Conservation (phyloP, 345 rosid species). For the Citrus glauca region DNA sequence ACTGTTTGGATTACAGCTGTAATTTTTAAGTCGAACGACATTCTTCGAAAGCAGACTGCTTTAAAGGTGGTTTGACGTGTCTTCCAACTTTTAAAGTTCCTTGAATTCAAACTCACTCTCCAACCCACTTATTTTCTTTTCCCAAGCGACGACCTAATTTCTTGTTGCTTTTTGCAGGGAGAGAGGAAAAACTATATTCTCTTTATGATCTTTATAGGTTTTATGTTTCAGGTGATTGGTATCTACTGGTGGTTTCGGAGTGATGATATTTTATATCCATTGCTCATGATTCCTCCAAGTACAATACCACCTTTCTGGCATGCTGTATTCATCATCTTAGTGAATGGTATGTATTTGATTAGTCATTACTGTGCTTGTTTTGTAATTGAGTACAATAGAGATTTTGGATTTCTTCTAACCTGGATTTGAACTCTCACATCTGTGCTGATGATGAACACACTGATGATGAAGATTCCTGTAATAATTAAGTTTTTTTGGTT, state of each 20-base stretch:
- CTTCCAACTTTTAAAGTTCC: neutral
- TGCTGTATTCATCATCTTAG: slow-evolving; percentile 48
- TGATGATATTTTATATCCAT: slow-evolving; percentile 48
- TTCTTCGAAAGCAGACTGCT: slow-evolving; percentile 59
- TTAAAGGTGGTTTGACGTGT: slow-evolving; percentile 34
- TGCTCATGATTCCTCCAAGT: slow-evolving; percentile 55
- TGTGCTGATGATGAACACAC: neutral
- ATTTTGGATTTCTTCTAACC: neutral
- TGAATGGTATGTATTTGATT: slow-evolving; percentile 41
- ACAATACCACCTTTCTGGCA: slow-evolving; percentile 60
- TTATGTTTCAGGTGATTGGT: slow-evolving; percentile 36
- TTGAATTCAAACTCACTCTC: neutral
- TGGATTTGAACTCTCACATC: neutral
- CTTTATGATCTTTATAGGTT: slow-evolving; percentile 27
- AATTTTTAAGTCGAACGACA: slow-evolving; percentile 55
- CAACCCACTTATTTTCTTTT: neutral
- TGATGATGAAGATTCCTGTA: neutral
- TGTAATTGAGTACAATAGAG: neutral
- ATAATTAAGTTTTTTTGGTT: neutral
- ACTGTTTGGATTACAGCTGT: slow-evolving; percentile 51
- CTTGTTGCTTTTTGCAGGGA: slow-evolving; percentile 40
- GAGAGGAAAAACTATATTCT: slow-evolving; percentile 48
- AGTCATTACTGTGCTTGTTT: neutral
- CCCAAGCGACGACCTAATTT: neutral
- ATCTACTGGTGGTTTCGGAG: slow-evolving; percentile 48